Conservation (phyloP, 2,329 filamentous ascomycete genomes). For the Fusarium sp. region DNA sequence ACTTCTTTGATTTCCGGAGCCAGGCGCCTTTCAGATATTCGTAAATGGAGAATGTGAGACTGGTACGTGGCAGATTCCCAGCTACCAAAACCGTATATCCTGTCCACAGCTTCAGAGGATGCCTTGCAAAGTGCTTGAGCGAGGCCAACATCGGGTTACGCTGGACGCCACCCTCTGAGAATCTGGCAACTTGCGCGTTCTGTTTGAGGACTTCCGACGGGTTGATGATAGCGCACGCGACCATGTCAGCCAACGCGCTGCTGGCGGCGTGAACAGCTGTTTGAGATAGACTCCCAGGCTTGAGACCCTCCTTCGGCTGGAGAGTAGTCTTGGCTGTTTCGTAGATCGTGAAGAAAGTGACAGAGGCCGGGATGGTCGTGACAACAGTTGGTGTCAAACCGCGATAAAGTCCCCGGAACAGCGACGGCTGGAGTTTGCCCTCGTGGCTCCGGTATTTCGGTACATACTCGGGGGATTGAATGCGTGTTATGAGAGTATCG, state of each 20-base stretch:
- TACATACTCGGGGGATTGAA: slow-evolving; percentile 21
- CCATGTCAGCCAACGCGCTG: slow-evolving; percentile 23
- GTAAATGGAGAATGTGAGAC: slow-evolving; percentile 23
- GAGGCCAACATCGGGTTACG: slow-evolving; percentile 1
- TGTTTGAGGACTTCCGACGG: slow-evolving; percentile 27
- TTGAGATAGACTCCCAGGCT: background rate
- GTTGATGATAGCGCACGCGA: slow-evolving; percentile 28
- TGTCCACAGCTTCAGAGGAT: slow-evolving; percentile 20
- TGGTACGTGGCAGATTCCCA: slow-evolving; percentile 24
- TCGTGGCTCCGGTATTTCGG: slow-evolving; percentile 1
- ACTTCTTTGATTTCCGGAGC: background rate
- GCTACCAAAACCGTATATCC: slow-evolving; percentile 24
- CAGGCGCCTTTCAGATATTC: slow-evolving; percentile 19
- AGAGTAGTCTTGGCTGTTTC: slow-evolving; percentile 9
- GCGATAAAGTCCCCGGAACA: slow-evolving; percentile 19
- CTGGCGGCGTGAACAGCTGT: slow-evolving; percentile 13
- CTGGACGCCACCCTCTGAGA: background rate
- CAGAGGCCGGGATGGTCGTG: slow-evolving; percentile 22
- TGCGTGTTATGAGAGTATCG: slow-evolving; percentile 24
- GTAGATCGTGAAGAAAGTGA: slow-evolving; percentile 26
- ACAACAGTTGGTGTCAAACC: slow-evolving; percentile 16
- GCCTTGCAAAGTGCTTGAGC: slow-evolving; percentile 14
- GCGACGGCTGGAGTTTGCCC: slow-evolving; percentile 1
- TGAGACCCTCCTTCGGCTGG: background rate
- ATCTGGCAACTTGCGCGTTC: slow-evolving; percentile 19